Percentiles rank a stretch among this genome's conserved stretches.
phyloP scores from a whole-genome alignment of 2,329 filamentous ascomycete genomes.

The Chrysoporthe deuterocubensis region DNA sequence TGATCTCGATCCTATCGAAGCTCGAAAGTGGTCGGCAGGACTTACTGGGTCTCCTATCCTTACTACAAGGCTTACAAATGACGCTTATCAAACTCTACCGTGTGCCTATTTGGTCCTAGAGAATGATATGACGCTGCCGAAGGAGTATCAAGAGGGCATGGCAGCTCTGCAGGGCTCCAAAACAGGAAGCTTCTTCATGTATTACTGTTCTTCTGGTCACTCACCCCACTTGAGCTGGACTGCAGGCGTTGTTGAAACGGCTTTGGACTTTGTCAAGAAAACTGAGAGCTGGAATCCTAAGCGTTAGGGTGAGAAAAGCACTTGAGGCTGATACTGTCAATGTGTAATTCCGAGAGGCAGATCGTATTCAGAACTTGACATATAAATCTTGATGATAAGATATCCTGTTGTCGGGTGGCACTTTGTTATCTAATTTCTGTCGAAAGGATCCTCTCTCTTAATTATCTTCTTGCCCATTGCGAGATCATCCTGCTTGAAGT shows the following conservation, averaged over 20 bases:
- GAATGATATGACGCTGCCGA: conserved; percentile 36
- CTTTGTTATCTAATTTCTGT: no score
- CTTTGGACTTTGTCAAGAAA: conserved; percentile 32
- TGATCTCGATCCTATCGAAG: conserved; percentile 33
- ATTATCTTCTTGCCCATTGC: no score
- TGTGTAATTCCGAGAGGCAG: no score
- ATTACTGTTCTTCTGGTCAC: conserved; percentile 35
- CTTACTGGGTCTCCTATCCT: conserved; percentile 22
- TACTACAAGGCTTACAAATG: conserved; percentile 36
- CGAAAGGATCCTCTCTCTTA: no score
- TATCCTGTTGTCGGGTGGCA: no score
- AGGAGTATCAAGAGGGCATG: conserved; percentile 40
- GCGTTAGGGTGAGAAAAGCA: no score
- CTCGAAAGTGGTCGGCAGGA: conserved; percentile 31
- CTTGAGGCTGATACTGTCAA: no score
- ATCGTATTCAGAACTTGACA: no score
- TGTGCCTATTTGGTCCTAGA: conserved; percentile 41
- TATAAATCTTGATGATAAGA: no score
- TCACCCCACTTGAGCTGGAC: conserved; percentile 41
- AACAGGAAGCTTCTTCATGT: conserved; percentile 35
- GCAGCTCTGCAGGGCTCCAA: conserved; percentile 33
- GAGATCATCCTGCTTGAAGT: no score
- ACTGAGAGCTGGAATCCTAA: no score
- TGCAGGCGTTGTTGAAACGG: conserved; percentile 32
- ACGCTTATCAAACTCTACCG: conserved; percentile 37